Percentiles rank a stretch among this genome's conserved stretches.
phyloP scores from a whole-genome alignment of 208 protist genomes.

The Leishmania aethiopica region DNA sequence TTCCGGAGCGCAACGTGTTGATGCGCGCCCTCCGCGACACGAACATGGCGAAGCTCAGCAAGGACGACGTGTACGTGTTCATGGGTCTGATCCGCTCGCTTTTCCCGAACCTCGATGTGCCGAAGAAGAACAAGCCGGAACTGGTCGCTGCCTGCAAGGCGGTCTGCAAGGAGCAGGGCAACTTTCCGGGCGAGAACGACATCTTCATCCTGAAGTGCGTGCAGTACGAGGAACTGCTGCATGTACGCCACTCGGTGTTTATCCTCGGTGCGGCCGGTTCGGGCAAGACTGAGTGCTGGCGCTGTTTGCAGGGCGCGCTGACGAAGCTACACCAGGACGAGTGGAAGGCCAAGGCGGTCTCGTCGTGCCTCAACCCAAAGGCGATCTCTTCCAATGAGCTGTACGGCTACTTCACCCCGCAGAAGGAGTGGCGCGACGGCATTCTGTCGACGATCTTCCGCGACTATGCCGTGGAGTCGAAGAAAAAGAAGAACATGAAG shows the following conservation, averaged over 20 bases:
- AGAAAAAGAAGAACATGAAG: slow-evolving; percentile 95
- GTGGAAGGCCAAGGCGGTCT: slow-evolving; percentile 93
- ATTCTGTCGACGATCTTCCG: slow-evolving; percentile 96
- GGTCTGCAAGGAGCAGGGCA: slow-evolving; percentile 87
- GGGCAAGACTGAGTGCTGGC: slow-evolving; percentile 98
- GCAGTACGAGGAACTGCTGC: slow-evolving; percentile 98
- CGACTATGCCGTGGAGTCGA: slow-evolving; percentile 94
- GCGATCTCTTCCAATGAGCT: slow-evolving; percentile 98
- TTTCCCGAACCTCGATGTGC: slow-evolving; percentile 96
- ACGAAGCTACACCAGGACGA: slow-evolving; percentile 89
- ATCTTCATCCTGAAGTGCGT: slow-evolving; percentile 98
- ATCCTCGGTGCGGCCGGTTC: slow-evolving; percentile 96
- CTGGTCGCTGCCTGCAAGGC: slow-evolving; percentile 92
- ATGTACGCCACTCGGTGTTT: slow-evolving; percentile 99
- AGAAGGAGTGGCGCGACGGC: slow-evolving; percentile 98
- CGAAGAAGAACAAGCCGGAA: slow-evolving; percentile 94
- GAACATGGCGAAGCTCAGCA: slow-evolving; percentile 98
- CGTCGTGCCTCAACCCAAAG: slow-evolving; percentile 97
- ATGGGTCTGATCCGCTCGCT: slow-evolving; percentile 97
- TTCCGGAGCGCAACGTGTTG: slow-evolving; percentile 96
- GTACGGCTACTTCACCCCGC: slow-evolving; percentile 97
- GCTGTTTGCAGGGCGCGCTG: slow-evolving; percentile 93
- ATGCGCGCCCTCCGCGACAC: slow-evolving; percentile 98
- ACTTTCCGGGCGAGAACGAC: slow-evolving; percentile 97
- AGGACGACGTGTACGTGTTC: slow-evolving; percentile 98